phyloP scores from a whole-genome alignment of 2,329 filamentous ascomycete genomes.

The Amylocarpus encephaloides region DNA sequence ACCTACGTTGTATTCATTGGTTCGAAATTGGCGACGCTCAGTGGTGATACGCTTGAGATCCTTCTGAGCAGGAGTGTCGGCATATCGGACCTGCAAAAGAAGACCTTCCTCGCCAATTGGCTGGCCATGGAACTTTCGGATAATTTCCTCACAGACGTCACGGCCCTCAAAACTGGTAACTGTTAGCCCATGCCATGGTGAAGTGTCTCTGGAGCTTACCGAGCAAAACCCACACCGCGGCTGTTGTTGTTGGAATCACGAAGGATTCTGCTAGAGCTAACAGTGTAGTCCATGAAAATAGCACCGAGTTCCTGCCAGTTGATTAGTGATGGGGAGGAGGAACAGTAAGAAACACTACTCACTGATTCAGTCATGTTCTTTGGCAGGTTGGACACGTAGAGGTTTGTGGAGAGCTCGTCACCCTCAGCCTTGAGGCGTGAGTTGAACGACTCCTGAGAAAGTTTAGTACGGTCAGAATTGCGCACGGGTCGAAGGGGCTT shows the following conservation, averaged over 20 bases:
- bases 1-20: constrained; percentile 84
- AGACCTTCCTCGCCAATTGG: constrained; percentile 71
- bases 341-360: constrained; percentile 32
- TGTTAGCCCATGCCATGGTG: constrained; percentile 12
- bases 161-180: constrained; percentile 73
- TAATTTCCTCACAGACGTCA: constrained; percentile 83
- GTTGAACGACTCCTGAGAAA: constrained; percentile 83
- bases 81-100: constrained; percentile 89
- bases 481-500: not conserved
- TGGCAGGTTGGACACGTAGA: constrained; percentile 96
- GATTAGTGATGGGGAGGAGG: constrained; percentile 21
- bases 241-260: constrained; percentile 88
- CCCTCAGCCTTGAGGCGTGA: constrained; percentile 94
- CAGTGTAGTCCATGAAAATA: constrained; percentile 73
- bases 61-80: constrained; percentile 94
- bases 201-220: constrained; percentile 48
- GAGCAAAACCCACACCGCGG: constrained; percentile 93
- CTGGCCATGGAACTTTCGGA: constrained; percentile 78
- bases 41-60: constrained; percentile 93
- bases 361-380: constrained; percentile 88
- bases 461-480: constrained; percentile 17
- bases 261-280: constrained; percentile 91
- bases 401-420: constrained; percentile 83
- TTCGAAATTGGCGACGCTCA: constrained; percentile 89
- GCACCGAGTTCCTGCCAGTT: constrained; percentile 61